phyloP scores from a whole-genome alignment of 2,329 filamentous ascomycete genomes.

The Aspergillus persii region DNA sequence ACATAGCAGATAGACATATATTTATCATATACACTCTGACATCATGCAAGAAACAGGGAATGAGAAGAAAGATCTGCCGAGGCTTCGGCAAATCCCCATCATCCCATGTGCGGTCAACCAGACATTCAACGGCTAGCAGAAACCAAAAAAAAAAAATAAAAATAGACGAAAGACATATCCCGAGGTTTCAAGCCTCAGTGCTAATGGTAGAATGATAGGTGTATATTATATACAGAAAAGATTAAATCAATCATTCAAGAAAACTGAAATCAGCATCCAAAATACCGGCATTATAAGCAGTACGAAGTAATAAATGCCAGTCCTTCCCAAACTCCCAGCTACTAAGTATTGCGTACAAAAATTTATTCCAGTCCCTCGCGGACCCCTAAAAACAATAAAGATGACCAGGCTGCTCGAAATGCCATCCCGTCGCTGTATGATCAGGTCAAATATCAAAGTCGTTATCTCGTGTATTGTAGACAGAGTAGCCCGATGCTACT shows the following conservation, averaged over 20 bases:
- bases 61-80: too few species aligned
- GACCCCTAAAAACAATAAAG: background rate
- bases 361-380: too few species aligned
- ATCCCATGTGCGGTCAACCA: too few species aligned
- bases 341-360: background rate
- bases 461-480: slow-evolving; percentile 3
- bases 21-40: too few species aligned
- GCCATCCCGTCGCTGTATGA: background rate
- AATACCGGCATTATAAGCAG: background rate
- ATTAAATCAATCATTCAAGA: background rate
- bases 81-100: too few species aligned
- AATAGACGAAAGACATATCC: too few species aligned
- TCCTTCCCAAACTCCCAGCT: background rate
- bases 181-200: too few species aligned
- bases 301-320: background rate
- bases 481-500: background rate
- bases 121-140: too few species aligned
- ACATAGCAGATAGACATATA: too few species aligned
- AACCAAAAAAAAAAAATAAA: too few species aligned
- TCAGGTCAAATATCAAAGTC: background rate
- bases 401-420: background rate
- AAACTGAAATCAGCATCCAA: background rate
- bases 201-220: too few species aligned
- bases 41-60: too few species aligned
- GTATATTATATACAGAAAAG: background rate